Percentiles rank a stretch among this genome's conserved stretches.
These are phyloP conservation scores for Massariosphaeria phaeospora DNA, from an alignment of 495 filamentous ascomycete species.

Conservation along the genomic window DNA sequence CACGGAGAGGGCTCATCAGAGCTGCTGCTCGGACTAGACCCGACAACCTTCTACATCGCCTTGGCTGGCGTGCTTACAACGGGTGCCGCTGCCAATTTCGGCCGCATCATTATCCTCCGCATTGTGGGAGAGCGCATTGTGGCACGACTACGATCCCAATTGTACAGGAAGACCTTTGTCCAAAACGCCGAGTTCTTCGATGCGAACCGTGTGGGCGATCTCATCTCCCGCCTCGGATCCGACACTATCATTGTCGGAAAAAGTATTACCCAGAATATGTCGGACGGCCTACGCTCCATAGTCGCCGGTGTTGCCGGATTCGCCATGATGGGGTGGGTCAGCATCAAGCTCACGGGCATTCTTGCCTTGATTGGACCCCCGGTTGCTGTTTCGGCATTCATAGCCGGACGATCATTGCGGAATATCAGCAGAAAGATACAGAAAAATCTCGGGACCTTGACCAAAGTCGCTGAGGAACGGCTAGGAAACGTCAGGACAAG, in stretches of 20 bases:
- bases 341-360: constrained; percentile 81
- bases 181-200: constrained; percentile 99
- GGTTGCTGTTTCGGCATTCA: constrained; percentile 81
- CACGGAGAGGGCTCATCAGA: constrained; percentile 48
- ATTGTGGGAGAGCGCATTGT: constrained; percentile 95
- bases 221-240: constrained; percentile 90
- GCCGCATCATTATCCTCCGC: constrained; percentile 86
- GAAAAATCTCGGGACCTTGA: constrained; percentile 81
- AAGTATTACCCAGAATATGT: constrained; percentile 95
- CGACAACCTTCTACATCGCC: constrained; percentile 72
- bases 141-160: constrained; percentile 75
- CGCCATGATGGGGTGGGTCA: constrained; percentile 86
- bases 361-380: constrained; percentile 84
- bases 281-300: constrained; percentile 80
- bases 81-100: constrained; percentile 85
- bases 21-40: constrained; percentile 65
- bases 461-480: constrained; percentile 94
- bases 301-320: constrained; percentile 88
- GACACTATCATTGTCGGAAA: constrained; percentile 98
- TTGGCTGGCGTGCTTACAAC: constrained; percentile 60
- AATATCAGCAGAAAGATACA: constrained; percentile 88
- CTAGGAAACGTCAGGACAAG: constrained; percentile 92
- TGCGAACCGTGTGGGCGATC: constrained; percentile 90
- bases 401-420: constrained; percentile 82
- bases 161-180: constrained; percentile 83